phyloP scores from a whole-genome alignment of 176 grass and related monocot genomes.

The Chrysopogon serrulatus region DNA sequence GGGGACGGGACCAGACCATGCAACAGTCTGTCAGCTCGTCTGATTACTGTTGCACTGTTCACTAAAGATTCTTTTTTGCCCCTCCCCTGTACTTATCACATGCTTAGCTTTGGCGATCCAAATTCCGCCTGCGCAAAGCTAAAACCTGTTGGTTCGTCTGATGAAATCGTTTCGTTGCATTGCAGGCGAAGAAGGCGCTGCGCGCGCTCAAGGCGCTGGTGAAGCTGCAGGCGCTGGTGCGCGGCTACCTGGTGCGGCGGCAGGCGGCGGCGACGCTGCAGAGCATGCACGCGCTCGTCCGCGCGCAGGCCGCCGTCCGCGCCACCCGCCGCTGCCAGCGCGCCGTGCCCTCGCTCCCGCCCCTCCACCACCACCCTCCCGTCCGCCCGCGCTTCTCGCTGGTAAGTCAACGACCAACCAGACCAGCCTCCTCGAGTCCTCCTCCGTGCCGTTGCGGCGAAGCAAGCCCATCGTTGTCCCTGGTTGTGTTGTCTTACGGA shows the following conservation, averaged over 20 bases:
- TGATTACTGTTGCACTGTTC: neutral
- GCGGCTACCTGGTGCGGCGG: slow-evolving; percentile 84
- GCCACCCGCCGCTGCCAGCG: slow-evolving; percentile 43
- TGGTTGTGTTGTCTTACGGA: neutral
- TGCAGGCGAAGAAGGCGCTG: slow-evolving; percentile 80
- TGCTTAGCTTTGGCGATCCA: neutral
- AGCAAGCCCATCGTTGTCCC: neutral
- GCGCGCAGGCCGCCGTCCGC: slow-evolving; percentile 74
- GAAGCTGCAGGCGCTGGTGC: slow-evolving; percentile 88
- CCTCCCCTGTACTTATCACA: neutral
- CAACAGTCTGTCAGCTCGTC: neutral
- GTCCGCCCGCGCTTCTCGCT: slow-evolving; percentile 56
- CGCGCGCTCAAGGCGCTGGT: slow-evolving; percentile 88
- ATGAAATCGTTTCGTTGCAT: neutral
- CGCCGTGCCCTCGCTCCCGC: slow-evolving; percentile 30
- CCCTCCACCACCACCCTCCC: slow-evolving; percentile 28
- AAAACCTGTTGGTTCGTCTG: neutral
- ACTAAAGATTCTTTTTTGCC: neutral
- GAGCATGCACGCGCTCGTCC: slow-evolving; percentile 90
- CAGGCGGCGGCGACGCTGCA: slow-evolving; percentile 73
- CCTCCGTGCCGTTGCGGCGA: neutral
- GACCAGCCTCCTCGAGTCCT: neutral
- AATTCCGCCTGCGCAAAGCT: neutral
- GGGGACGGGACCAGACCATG: too few species aligned
- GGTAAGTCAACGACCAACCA: slow-evolving; percentile 29